phyloP scores from a whole-genome alignment of 306 rosid genomes.

The Dryas octopetala region DNA sequence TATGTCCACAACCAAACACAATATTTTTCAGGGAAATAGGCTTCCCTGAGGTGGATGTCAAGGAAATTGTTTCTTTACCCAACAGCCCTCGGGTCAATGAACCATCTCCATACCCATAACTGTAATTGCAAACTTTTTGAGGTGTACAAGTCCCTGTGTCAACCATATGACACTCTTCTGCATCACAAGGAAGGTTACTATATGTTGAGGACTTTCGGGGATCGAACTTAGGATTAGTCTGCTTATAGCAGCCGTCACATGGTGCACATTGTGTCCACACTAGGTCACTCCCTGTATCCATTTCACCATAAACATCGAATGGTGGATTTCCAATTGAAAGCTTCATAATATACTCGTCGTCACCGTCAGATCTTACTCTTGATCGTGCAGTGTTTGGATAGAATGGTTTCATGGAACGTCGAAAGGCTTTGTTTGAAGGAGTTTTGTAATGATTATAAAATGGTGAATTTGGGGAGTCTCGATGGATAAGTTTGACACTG shows the following conservation, averaged over 20 bases:
- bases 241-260: conserved; percentile 44
- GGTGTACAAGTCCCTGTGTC: conserved; percentile 36
- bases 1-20: conserved; percentile 58
- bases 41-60: conserved; percentile 33
- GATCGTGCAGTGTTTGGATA: conserved; percentile 12
- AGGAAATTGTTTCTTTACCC: conserved; percentile 36
- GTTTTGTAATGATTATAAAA: neutral
- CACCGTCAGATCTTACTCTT: conserved; percentile 32
- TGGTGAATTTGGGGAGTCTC: conserved; percentile 32
- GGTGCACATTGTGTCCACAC: conserved; percentile 64
- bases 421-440: neutral
- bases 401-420: neutral
- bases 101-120: conserved; percentile 41
- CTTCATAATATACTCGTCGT: conserved; percentile 52
- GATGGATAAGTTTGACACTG: conserved; percentile 32
- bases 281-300: conserved; percentile 64
- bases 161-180: conserved; percentile 37
- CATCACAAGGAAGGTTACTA: conserved; percentile 38
- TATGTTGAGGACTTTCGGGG: conserved; percentile 48
- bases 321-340: conserved; percentile 59
- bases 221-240: conserved; percentile 41
- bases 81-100: conserved; percentile 39
- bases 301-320: conserved; percentile 44
- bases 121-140: conserved; percentile 41
- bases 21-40: conserved; percentile 26